Evolutionary conservation across 768 basidiomycete genomes (phyloP), one percentile per base, ranked within the genome.

Genomic region (Russula sp.): DNA sequence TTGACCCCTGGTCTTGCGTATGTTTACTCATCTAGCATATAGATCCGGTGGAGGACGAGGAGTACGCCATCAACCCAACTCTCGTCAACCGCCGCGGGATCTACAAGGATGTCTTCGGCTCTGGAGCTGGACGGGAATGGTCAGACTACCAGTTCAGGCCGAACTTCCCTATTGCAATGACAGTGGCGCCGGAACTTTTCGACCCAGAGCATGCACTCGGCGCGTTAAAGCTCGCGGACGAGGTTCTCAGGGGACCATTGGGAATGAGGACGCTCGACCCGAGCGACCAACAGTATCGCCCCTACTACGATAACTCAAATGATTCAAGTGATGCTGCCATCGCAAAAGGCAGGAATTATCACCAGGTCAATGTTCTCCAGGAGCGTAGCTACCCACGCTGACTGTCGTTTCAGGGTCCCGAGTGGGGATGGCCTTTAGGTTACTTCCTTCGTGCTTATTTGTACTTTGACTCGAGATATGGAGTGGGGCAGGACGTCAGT

Each of bases 221-320:
- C 4, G 91, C 94, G 0, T 77, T 98, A 42, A 80, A 82, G 64
- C 75, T 94, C n/a, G 89, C 88, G 2, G 94, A 96, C 72, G 73
- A 86, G 68, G 79, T 86, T 45, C 79, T 99, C 32, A 83, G 90
- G n/a, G 84, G 84, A 1, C 95, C 96, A 1, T 78, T 98, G 63
- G 97, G 97, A 1, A 96, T 98, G 91, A 97, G 88, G 80, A 98
- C 97, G 0, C 77, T 99, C 62, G 97, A 98, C 71, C 85, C 94
- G 4, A 72, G 67, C 47, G 97, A 99, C 70, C 73, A 86, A 69
- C 92, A 96, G 67, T 99, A 98, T 75, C 86, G 93, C 8, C 90
- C 91, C 9, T 77, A 82, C 65, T 97, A 99, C 72, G 93, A 98
- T 75, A 98, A 99, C 71, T 83, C 91, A 32, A 93, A 97, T 70